phyloP scores from a whole-genome alignment of 1,284 basidiomycete species.

The Exobasidium cylindrosporum region DNA sequence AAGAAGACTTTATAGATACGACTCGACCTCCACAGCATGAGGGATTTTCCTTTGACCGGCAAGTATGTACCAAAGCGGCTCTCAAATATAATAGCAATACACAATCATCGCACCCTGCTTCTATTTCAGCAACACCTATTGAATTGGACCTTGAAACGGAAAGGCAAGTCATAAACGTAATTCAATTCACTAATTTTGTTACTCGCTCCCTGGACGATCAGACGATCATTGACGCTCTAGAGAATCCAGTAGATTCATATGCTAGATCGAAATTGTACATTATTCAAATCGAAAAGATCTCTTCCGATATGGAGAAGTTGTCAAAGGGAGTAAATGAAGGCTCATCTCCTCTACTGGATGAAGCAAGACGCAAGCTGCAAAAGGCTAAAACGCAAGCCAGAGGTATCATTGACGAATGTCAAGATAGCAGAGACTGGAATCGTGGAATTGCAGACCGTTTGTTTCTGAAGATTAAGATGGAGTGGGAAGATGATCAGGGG shows the following conservation, averaged over 20 bases:
- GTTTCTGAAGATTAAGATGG: conserved; percentile 29
- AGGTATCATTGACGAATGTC: conserved; percentile 30
- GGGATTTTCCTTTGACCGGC: conserved; percentile 36
- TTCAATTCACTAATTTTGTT: not conserved
- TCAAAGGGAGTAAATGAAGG: not conserved
- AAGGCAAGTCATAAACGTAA: not conserved
- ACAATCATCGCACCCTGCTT: not conserved
- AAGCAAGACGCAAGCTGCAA: conserved; percentile 28
- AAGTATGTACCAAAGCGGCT: not conserved
- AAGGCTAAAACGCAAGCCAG: conserved; percentile 17
- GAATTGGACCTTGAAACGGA: not conserved
- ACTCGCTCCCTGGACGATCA: not conserved
- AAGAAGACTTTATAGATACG: not conserved
- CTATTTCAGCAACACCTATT: not conserved
- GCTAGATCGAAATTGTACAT: conserved; percentile 32
- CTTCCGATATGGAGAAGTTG: conserved; percentile 2
- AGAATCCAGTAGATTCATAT: conserved; percentile 41
- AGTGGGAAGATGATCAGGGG: conserved; percentile 57
- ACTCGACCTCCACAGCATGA: conserved; percentile 20
- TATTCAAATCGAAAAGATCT: conserved; percentile 45
- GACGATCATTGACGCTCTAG: conserved; percentile 33
- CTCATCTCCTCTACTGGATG: conserved; percentile 22
- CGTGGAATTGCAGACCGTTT: conserved; percentile 27
- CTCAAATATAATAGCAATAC: not conserved
- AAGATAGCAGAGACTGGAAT: conserved; percentile 29